Evolutionary conservation across 352 stramenopile genomes (phyloP), one percentile per base, ranked within the genome.

Genomic region (Phytophthora cryptogea): DNA sequence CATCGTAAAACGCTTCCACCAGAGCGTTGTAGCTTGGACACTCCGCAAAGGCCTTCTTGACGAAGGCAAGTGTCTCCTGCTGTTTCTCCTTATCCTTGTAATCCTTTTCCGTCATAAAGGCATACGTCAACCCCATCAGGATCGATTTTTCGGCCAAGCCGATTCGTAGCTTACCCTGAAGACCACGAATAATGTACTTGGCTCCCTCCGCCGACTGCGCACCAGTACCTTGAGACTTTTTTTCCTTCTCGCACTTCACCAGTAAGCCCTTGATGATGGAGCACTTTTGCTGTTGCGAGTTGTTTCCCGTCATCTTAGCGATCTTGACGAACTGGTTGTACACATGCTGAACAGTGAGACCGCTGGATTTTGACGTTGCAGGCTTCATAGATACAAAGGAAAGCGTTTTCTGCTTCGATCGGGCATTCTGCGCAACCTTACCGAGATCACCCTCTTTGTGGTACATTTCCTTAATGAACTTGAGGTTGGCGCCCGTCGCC

Each of bases 31-130:
- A 99, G 61, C 92, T 98, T 0, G 97, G 97, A 26, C 97, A 97
- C 70, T 99, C 97, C 0, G 88, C 94, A 69, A 99, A 99, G 0
- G 97, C 95, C 66, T 98, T 97, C 80, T 99, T 99, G n/a, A 99
- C 86, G 40, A 94, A 92, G 11, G 80, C 74, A 10, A 97, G 90
- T 0, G 95, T 90, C 35, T 91, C 74, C 51, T 98, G 93, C 49
- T 96, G 86, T 47, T 95, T 87, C 8, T 88, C 69, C 63, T 91
- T 90, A 46, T 97, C 88, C 30, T 84, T 88, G 35, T 68, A 66
- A 5, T 94, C 84, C 51, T 89, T 89, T 13, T 92, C 91, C 26
- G 91, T 83, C 64, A 97, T 88, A 26, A 99, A 92, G 6, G 97
- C 90, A 70, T 99, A 98, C 14, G 97, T 97, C 32, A 99, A 83